Percentiles rank a stretch among this genome's conserved stretches.
Conservation (phyloP, 345 rosid species). For the Eucalyptus curtisii region DNA sequence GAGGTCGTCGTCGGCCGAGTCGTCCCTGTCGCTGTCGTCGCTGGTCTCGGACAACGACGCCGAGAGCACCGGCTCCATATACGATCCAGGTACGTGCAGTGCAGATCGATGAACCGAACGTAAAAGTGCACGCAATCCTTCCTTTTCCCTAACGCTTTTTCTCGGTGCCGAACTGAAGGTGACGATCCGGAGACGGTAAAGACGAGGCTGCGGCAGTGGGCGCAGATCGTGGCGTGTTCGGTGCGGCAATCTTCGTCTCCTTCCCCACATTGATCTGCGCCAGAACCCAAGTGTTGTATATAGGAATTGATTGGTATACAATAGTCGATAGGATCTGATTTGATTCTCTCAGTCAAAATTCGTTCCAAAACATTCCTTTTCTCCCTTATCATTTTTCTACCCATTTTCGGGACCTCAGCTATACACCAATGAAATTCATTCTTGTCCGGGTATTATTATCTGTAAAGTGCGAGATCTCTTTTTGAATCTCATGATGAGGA, state of each 20-base stretch:
- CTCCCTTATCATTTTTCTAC: background rate
- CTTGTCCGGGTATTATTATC: background rate
- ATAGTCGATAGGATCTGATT: background rate
- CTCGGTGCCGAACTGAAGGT: constrained; percentile 10
- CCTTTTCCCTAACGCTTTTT: background rate
- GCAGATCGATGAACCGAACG: background rate
- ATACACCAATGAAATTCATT: background rate
- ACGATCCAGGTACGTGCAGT: constrained; percentile 49
- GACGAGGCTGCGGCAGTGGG: constrained; percentile 77
- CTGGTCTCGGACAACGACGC: constrained; percentile 24
- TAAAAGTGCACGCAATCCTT: background rate
- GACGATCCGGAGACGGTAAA: constrained; percentile 68
- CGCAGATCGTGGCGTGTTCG: constrained; percentile 76
- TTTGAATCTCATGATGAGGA: background rate
- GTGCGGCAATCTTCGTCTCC: constrained; percentile 26
- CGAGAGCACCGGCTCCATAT: constrained; percentile 22
- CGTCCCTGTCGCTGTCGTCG: constrained; percentile 19
- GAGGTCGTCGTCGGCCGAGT: constrained; percentile 35
- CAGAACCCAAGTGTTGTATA: background rate
- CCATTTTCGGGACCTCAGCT: background rate
- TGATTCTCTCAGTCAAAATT: background rate
- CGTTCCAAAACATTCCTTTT: background rate
- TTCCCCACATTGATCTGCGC: background rate
- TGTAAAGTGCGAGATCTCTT: background rate
- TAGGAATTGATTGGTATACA: background rate